Conservation (phyloP, 73 alveolate species). For the Durusdinium trenchii region DNA sequence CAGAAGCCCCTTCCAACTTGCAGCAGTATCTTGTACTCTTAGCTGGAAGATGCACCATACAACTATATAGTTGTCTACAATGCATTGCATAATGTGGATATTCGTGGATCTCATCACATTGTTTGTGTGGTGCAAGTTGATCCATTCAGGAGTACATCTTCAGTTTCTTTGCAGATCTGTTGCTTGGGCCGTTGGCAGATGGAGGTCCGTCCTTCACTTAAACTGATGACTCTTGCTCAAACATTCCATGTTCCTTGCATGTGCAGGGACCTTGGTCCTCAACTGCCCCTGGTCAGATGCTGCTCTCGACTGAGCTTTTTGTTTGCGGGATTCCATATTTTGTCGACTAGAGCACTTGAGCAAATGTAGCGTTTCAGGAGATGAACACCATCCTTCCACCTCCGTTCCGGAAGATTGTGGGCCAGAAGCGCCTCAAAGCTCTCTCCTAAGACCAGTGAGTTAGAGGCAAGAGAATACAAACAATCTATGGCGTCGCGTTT, state of each 20-base stretch:
- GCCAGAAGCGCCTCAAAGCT: slow-evolving; percentile 90
- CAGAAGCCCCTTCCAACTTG: no score
- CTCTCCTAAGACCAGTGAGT: no score
- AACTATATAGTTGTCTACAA: no score
- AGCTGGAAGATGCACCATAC: no score
- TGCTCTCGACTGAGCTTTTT: neutral
- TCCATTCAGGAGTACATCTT: slow-evolving; percentile 93
- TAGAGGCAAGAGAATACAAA: no score
- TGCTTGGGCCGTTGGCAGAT: slow-evolving; percentile 78
- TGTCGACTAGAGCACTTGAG: neutral
- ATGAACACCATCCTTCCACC: slow-evolving; percentile 67
- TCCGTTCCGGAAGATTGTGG: slow-evolving; percentile 91
- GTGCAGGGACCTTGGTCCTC: slow-evolving; percentile 79
- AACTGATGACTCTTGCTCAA: neutral
- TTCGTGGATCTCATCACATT: no score
- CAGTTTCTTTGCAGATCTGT: slow-evolving; percentile 87
- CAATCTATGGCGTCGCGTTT: no score
- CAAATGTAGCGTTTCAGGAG: neutral
- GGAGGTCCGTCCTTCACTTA: neutral
- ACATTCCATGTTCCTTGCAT: neutral
- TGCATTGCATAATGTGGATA: no score
- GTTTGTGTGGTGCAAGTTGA: no score
- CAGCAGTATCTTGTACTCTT: no score
- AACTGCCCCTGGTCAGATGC: slow-evolving; percentile 92
- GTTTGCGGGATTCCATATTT: neutral